Evolutionary conservation across 78 protist species (phyloP), one percentile per base, ranked within the genome.

Genomic region (Tieghemostelium lacteum): DNA sequence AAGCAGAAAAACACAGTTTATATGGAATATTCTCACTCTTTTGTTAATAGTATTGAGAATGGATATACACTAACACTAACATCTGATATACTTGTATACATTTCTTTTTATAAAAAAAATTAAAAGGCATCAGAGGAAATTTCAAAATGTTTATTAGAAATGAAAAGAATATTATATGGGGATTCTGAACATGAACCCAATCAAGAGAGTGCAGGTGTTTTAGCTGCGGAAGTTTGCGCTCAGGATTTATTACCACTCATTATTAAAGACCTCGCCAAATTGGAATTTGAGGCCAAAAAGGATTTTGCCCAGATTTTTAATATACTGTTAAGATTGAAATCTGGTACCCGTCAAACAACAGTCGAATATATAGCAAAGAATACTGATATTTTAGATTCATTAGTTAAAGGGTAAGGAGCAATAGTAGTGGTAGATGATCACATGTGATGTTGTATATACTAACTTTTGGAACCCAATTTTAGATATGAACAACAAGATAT

Each of bases 231-330:
- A 57, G 49, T 92, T 12, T 78, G 87, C 57, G 28, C 66, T 29
- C 67, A 37, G 34, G 93, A 93, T 49, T 45, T 91, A 17, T 36
- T 95, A n/a, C 70, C 40, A 12, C 24, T 70, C 3, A 40, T 95
- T 16, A 73, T 95, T 34, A 55, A 49, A 45, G 89, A 93, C 71
- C n/a, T 95, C 29, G 52, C 24, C 17, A 60, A 61, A 31, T 26
- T 95, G 24, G 97, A 95, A 22, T 95, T 95, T 61, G 97, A 95
- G 88, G 95, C 96, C 17, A 94, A 93, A 77, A 96, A 96, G 75
- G 98, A 95, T 62, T 87, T 69, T 3, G 96, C 94, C n/a, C 89
- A 77, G 65, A 87, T 94, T 57, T 96, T 96, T 75, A 91, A 85
- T 75, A 93, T 83, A 29, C 70, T 96, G 16, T 75, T 96, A 54